phyloP scores from a whole-genome alignment of 2,329 filamentous ascomycete species.

The Fusarium sp. region DNA sequence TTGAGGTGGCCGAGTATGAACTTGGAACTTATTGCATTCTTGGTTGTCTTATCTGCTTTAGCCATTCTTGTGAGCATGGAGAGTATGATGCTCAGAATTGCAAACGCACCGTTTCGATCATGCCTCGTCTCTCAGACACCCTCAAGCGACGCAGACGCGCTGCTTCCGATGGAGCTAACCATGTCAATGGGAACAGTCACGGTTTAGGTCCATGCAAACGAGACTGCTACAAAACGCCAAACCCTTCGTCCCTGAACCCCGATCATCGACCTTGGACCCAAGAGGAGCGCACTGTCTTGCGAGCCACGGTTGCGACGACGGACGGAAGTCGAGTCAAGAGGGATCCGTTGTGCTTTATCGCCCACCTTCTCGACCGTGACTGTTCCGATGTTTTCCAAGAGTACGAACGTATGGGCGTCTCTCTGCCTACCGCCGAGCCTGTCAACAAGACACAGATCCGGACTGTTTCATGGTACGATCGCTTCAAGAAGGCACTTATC shows the following conservation, averaged over 20 bases:
- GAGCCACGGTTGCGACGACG: slow-evolving; percentile 58
- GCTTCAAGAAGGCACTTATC: slow-evolving; percentile 64
- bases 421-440: slow-evolving; percentile 40
- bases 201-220: slow-evolving; percentile 50
- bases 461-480: slow-evolving; percentile 67
- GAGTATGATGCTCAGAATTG: slow-evolving; percentile 67
- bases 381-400: slow-evolving; percentile 64
- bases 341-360: slow-evolving; percentile 62
- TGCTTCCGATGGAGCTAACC: neutral
- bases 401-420: slow-evolving; percentile 42
- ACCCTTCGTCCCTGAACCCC: slow-evolving; percentile 13
- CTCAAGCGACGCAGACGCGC: slow-evolving; percentile 45
- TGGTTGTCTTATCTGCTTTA: slow-evolving; percentile 69
- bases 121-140: slow-evolving; percentile 49
- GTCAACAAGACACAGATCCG: slow-evolving; percentile 55
- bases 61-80: slow-evolving; percentile 71
- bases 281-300: slow-evolving; percentile 61
- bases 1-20: slow-evolving; percentile 59
- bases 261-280: slow-evolving; percentile 58
- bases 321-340: slow-evolving; percentile 55
- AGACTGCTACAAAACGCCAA: slow-evolving; percentile 56
- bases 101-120: slow-evolving; percentile 65
- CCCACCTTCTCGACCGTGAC: slow-evolving; percentile 61
- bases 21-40: slow-evolving; percentile 67
- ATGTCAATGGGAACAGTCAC: slow-evolving; percentile 28